Percentiles rank a stretch among this genome's conserved stretches.
Conservation (phyloP, 2,329 filamentous ascomycete species). For the Alternaria brassicicola region DNA sequence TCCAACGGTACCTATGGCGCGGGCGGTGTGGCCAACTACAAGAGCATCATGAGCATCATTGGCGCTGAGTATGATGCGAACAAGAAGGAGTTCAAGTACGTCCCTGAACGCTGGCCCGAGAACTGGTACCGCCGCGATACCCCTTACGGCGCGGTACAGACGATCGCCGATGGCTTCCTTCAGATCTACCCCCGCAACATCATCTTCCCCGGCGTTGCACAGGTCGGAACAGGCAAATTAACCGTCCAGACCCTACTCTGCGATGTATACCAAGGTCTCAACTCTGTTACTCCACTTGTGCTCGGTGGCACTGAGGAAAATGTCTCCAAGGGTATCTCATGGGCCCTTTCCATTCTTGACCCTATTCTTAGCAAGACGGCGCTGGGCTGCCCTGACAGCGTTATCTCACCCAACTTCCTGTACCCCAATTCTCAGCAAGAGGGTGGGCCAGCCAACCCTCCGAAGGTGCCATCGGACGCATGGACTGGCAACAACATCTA, state of each 20-base stretch:
- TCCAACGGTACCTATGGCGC: conserved; percentile 46
- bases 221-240: conserved; percentile 43
- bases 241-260: conserved; percentile 42
- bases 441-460: conserved; percentile 39
- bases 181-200: conserved; percentile 45
- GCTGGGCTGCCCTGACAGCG: conserved; percentile 42
- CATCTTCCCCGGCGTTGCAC: conserved; percentile 34
- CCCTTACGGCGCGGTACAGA: conserved; percentile 54
- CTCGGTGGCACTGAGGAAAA: conserved; percentile 33
- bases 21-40: conserved; percentile 43
- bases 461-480: conserved; percentile 24
- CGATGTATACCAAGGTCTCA: conserved; percentile 45
- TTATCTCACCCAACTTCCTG: conserved; percentile 36
- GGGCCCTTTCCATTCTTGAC: conserved; percentile 41
- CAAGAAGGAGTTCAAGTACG: conserved; percentile 54
- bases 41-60: conserved; percentile 53
- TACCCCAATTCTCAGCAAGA: conserved; percentile 35
- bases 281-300: conserved; percentile 44
- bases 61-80: conserved; percentile 53
- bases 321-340: conserved; percentile 28
- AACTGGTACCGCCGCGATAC: conserved; percentile 59
- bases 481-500: conserved; percentile 47
- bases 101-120: conserved; percentile 59
- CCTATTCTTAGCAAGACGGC: conserved; percentile 35
- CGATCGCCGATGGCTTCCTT: conserved; percentile 41